These are phyloP conservation scores for Paramecium pentaurelia DNA, from an alignment of 73 alveolate species.

Conservation along the genomic window DNA sequence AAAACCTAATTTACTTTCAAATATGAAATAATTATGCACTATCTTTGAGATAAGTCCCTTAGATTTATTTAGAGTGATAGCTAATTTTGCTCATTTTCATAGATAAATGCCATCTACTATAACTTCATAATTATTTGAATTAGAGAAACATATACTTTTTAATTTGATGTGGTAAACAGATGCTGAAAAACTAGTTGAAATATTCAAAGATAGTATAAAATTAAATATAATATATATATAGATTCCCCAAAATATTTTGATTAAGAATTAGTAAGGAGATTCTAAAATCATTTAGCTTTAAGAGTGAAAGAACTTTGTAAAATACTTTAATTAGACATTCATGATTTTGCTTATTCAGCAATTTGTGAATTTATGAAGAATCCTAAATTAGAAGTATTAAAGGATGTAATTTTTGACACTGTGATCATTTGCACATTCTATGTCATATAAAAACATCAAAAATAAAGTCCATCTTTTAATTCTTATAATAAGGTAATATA, in stretches of 20 bases:
- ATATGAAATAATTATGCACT: not conserved
- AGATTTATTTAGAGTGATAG: not conserved
- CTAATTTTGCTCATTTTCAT: not conserved
- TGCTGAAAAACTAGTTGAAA: not conserved
- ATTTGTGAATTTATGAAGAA: not conserved
- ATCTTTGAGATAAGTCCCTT: not conserved
- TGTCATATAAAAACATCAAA: not conserved
- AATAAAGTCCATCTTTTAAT: not conserved
- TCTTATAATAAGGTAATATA: not conserved
- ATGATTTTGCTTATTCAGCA: not conserved
- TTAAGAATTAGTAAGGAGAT: not conserved
- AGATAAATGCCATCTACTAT: not conserved
- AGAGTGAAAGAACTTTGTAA: not conserved
- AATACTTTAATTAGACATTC: not conserved
- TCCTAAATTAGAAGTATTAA: not conserved
- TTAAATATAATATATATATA: not conserved
- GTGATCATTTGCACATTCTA: not conserved
- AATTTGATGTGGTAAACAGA: conserved; percentile 20
- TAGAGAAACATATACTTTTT: not conserved
- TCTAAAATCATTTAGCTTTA: not conserved
- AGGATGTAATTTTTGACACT: not conserved
- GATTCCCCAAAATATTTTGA: not conserved
- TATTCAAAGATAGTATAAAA: not conserved
- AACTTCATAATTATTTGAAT: not conserved
- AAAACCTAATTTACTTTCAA: not conserved